Evolutionary conservation across 2,329 filamentous ascomycete genomes (phyloP), one percentile per base, ranked within the genome.

Genomic region (Bipolaris cookei): DNA sequence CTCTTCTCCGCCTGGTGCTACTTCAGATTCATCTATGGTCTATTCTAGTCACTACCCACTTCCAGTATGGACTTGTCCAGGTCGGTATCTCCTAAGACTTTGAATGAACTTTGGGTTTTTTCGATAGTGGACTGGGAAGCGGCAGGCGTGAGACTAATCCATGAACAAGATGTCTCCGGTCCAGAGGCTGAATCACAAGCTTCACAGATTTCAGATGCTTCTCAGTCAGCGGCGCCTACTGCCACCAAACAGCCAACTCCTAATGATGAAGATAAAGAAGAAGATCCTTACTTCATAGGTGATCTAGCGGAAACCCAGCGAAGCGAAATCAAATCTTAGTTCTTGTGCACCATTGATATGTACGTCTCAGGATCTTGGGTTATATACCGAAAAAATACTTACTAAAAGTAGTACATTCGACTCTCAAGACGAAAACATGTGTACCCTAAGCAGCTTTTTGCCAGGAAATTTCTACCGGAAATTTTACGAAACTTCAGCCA

Each of bases 401-500:
- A 41, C 13, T 13, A 4, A 11, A 41, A 1, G 14, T 6, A 41
- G 38, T n/a, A 5, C 8, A 10, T 41, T 41, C 13, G 38, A 41
- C 13, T 23, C 38, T 11, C 3, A 41, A 3, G 18, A 16, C 6
- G 45, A 48, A 16, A 25, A 48, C 14, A 37, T 41, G 38, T 20
- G 38, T 8, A 13, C 20, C 20, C 8, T 10, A 13, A 25, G 21
- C 13, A 48, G 14, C 20, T 23, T n/a, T 6, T 6, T 59, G n/a
- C 65, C 67, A 7, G 0, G 4, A 1, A 4, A 7, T 1, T 50
- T 67, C 11, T 67, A 44, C 21, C 56, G 62, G 1, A 58, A 56
- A 0, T 56, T 50, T 13, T 62, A 61, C 32, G 64, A 69, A 13
- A 51, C 30, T 0, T 64, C 62, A 2, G 51, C 46, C 1, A 68